These are phyloP conservation scores for Acanthochlamys bracteata DNA, from an alignment of 106 monocot species.

Conservation along the genomic window DNA sequence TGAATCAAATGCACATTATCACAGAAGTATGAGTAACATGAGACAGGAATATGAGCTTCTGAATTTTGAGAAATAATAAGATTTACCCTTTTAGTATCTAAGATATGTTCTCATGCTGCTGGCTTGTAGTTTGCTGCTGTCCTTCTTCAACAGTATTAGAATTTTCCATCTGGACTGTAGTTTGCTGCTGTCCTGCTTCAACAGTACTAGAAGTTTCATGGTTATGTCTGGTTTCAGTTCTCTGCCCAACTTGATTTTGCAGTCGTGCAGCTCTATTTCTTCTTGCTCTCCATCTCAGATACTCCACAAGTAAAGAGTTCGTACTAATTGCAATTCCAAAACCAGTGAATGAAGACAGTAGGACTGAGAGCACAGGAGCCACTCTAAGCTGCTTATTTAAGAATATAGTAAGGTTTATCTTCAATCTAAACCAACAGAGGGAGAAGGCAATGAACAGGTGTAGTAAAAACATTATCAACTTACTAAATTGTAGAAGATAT, in stretches of 20 bases:
- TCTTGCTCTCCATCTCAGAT: conserved; percentile 64
- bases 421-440: too few species aligned
- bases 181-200: conserved; percentile 19
- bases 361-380: conserved; percentile 52
- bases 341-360: conserved; percentile 87
- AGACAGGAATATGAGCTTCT: too few species aligned
- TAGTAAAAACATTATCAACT: conserved; percentile 5
- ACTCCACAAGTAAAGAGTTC: conserved; percentile 67
- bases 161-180: conserved; percentile 11
- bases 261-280: conserved; percentile 32
- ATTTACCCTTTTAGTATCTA: neutral
- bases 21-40: too few species aligned
- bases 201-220: conserved; percentile 3
- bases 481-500: conserved; percentile 89
- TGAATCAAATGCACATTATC: too few species aligned
- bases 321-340: conserved; percentile 83
- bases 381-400: conserved; percentile 61
- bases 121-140: too few species aligned
- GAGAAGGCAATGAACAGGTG: too few species aligned
- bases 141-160: conserved; percentile 8
- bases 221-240: conserved; percentile 12
- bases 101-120: conserved; percentile 7
- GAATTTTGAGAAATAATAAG: too few species aligned
- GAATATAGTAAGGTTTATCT: too few species aligned
- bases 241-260: conserved; percentile 14